phyloP scores from a whole-genome alignment of 225 moss, liverwort and hornwort species.

The Polytrichum commune region DNA sequence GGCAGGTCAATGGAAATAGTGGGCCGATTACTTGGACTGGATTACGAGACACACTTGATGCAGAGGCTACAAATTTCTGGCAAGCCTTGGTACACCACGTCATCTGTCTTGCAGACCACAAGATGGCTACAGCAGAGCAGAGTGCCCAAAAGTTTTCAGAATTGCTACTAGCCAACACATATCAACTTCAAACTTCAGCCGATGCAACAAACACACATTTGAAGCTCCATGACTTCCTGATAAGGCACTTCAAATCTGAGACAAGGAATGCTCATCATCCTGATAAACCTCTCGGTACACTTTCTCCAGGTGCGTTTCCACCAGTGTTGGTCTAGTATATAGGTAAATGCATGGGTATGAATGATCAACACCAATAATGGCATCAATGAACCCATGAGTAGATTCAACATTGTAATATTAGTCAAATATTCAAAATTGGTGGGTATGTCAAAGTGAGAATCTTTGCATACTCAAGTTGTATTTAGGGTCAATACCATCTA shows the following conservation, averaged over 20 bases:
- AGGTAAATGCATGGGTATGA: too few species aligned
- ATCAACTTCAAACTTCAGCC: conserved; percentile 8
- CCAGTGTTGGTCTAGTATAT: too few species aligned
- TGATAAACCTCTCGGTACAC: too few species aligned
- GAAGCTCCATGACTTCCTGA: conserved; percentile 25
- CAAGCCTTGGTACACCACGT: conserved; percentile 57
- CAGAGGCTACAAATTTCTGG: conserved; percentile 54
- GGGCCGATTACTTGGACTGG: neutral
- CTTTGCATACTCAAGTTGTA: too few species aligned
- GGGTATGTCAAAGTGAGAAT: too few species aligned
- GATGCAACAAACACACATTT: conserved; percentile 11
- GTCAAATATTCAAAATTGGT: too few species aligned
- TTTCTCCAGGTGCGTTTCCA: too few species aligned
- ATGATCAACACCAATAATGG: too few species aligned
- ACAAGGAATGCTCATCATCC: neutral
- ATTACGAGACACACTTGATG: conserved; percentile 35
- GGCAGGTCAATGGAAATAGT: conserved; percentile 4
- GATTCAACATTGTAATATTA: too few species aligned
- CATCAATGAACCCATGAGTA: too few species aligned
- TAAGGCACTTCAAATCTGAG: conserved; percentile 14
- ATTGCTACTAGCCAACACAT: conserved; percentile 39
- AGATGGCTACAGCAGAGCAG: conserved; percentile 44
- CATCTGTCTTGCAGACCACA: conserved; percentile 48
- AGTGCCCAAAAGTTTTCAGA: conserved; percentile 37
- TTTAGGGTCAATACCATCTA: too few species aligned